Base-by-base conservation (phyloP, 2,329 filamentous ascomycete species). In the Laburnicola sp. region DNA sequence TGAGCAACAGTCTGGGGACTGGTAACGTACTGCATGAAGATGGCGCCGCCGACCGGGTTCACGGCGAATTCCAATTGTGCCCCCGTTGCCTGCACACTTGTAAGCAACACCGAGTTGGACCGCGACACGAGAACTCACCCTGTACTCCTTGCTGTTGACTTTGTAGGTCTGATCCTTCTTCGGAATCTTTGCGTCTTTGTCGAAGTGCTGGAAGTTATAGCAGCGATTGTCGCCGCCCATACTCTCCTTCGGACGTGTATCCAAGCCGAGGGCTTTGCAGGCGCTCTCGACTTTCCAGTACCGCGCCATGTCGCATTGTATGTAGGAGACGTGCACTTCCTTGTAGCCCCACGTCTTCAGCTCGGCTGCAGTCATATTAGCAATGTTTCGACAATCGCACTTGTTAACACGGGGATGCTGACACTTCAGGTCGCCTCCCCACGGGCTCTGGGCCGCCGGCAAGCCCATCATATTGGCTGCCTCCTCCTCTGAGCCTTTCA, bases 201-300 rank as follows among this genome's bases (percentile, higher is more conserved):
- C 28, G 28, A 40, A 58, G 34, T 64, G 62, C 45, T 57, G 49
- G 5, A 62, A 28, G 2, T 53, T 35, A n/a, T 57, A 59, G 45
- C 59, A 64, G 0, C 42, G 9, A 21, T 63, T 63, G 3, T 58
- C 42, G 27, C 60, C 59, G 3, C 59, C 57, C 11, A 55, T 38
- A 4, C 4, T 36, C 21, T 25, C 8, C n/a, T 44, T 49, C 5
- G 59, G 37, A 4, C 21, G 48, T 6, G 50, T 50, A 28, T 56
- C 54, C 0, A 65, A 49, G 1, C 48, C 50, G 2, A 65, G 47
- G 0, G 47, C 51, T 3, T 44, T 35, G 44, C 58, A 48, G 6
- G 55, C 50, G 3, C 35, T 21, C 4, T 46, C 21, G 11, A 60
- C 27, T 4, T 48, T 32, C 60, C 58, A 64, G 42, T 58, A 48